phyloP scores from a whole-genome alignment of 768 basidiomycete species.

The Scleroderma citrinum region DNA sequence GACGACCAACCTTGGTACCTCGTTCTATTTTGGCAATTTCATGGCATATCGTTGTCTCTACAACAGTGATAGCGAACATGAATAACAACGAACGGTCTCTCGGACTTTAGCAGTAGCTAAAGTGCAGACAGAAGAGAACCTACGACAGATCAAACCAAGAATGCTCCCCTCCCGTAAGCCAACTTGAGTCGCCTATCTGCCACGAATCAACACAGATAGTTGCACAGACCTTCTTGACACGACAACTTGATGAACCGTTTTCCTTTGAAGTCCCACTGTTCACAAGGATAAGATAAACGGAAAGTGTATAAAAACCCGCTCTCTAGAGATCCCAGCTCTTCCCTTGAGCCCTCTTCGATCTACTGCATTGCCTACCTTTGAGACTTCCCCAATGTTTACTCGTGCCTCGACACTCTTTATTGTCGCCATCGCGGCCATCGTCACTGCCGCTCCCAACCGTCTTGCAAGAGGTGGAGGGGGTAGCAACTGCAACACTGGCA shows the following conservation, averaged over 20 bases:
- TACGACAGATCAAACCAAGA: neutral
- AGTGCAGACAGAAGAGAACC: no score
- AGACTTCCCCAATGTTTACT: conserved; percentile 10
- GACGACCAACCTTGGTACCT: no score
- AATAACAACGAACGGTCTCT: no score
- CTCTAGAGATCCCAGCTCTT: neutral
- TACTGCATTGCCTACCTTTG: neutral
- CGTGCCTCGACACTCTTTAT: conserved; percentile 4
- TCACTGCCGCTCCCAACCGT: conserved; percentile 3
- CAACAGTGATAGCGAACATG: no score
- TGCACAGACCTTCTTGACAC: neutral
- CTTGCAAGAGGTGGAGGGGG: neutral
- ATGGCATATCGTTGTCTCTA: no score
- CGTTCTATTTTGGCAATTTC: no score
- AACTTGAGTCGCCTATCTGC: neutral
- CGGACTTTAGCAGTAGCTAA: no score
- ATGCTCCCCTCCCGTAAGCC: neutral
- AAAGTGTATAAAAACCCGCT: neutral
- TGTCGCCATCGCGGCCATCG: conserved; percentile 13
- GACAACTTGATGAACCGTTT: neutral
- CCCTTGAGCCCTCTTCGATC: neutral
- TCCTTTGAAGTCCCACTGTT: neutral
- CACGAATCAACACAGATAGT: neutral
- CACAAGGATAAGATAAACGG: neutral
- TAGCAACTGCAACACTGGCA: conserved; percentile 10